Evolutionary conservation across 2,329 filamentous ascomycete genomes (phyloP).

Genomic region (Boeremia lycopersici): DNA sequence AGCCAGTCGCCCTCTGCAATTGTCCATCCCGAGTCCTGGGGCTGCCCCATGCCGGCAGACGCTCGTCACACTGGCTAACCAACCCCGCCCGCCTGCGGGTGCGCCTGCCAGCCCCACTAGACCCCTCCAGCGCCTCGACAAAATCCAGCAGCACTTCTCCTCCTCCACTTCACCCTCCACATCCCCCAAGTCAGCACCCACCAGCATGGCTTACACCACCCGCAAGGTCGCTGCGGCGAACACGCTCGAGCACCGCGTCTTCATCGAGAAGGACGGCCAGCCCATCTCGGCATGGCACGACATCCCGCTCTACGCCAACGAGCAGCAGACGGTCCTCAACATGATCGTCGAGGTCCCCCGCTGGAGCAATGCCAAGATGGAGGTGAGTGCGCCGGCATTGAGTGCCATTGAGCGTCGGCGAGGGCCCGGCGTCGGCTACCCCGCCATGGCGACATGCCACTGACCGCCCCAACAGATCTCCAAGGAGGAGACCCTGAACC

Average conservation of each 20-base stretch:
- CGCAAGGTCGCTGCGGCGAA: constrained; percentile 89
- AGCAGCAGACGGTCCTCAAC: constrained; percentile 94
- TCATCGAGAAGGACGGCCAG: constrained; percentile 95
- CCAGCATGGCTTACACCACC: constrained; percentile 70
- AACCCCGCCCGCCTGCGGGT: constrained; percentile 38
- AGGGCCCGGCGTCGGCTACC: constrained; percentile 5
- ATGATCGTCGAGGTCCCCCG: constrained; percentile 99
- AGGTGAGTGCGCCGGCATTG: constrained; percentile 66
- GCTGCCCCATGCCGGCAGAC: constrained; percentile 45
- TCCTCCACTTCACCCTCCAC: constrained; percentile 28
- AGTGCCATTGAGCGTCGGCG: not conserved
- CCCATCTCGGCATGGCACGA: constrained; percentile 97
- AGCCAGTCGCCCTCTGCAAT: constrained; percentile 19
- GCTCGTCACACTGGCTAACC: constrained; percentile 49
- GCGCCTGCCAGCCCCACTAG: constrained; percentile 47
- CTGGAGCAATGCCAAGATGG: constrained; percentile 99
- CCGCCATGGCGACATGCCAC: constrained; percentile 18
- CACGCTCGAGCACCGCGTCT: constrained; percentile 96
- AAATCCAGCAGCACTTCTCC: constrained; percentile 52
- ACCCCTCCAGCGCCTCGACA: constrained; percentile 45
- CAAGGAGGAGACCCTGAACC: constrained; percentile 98
- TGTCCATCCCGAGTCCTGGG: constrained; percentile 29
- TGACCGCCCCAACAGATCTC: constrained; percentile 72
- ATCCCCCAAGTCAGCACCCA: constrained; percentile 27
- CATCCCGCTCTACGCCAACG: constrained; percentile 96